Evolutionary conservation across 345 rosid species (phyloP).

Genomic region (Chamaenerion angustifolium): DNA sequence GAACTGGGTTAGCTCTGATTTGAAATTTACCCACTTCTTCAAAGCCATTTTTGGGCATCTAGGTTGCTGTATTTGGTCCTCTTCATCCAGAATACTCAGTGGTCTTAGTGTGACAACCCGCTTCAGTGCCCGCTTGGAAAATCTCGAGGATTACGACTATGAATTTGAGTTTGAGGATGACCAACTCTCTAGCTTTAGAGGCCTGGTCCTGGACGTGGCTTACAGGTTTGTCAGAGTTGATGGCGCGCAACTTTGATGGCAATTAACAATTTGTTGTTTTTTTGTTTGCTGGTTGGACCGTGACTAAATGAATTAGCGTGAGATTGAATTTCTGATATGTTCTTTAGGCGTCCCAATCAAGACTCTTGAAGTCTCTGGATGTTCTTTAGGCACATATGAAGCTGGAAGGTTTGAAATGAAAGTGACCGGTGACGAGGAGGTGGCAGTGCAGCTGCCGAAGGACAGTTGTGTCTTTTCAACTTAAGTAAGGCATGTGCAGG

Average conservation of each 20-base stretch:
- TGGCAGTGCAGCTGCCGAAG: too few species aligned
- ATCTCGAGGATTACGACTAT: constrained; percentile 22
- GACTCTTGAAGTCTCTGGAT: too few species aligned
- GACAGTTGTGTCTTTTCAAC: too few species aligned
- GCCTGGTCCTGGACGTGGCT: constrained; percentile 13
- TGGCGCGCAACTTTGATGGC: too few species aligned
- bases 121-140: not conserved
- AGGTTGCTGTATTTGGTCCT: constrained; percentile 14
- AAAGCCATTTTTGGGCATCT: constrained; percentile 13
- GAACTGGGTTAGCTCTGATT: too few species aligned
- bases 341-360: too few species aligned
- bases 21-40: constrained; percentile 10
- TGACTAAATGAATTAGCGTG: not conserved
- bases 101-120: constrained; percentile 5
- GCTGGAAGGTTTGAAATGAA: too few species aligned
- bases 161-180: constrained; percentile 25
- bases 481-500: too few species aligned
- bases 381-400: too few species aligned
- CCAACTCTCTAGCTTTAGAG: constrained; percentile 8
- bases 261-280: not conserved
- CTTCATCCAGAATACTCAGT: constrained; percentile 15
- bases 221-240: constrained; percentile 8
- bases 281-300: not conserved
- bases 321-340: not conserved
- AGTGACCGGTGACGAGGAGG: too few species aligned